phyloP scores from a whole-genome alignment of 2,329 filamentous ascomycete species.

The Penicillium italicum region DNA sequence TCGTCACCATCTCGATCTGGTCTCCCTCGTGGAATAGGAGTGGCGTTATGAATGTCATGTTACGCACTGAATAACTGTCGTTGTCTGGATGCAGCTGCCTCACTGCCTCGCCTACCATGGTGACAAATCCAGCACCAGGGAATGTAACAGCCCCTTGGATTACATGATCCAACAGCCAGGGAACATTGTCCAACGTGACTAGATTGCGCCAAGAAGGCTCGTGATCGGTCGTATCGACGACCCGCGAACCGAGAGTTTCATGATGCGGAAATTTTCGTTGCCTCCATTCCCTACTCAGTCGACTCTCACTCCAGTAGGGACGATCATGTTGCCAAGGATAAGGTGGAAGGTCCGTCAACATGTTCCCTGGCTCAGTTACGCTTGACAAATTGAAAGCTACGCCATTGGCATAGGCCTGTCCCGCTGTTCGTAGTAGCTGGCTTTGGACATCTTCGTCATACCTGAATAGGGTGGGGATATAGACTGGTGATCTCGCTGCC shows the following conservation, averaged over 20 bases:
- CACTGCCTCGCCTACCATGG: slow-evolving; percentile 25
- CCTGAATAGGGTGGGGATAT: slow-evolving; percentile 8
- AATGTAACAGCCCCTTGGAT: slow-evolving; percentile 22
- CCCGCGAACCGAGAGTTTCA: slow-evolving; percentile 28
- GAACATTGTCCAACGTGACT: slow-evolving; percentile 22
- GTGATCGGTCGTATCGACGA: slow-evolving; percentile 21
- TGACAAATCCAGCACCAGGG: slow-evolving; percentile 25
- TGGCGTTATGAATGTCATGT: slow-evolving; percentile 11
- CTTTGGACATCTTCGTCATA: slow-evolving; percentile 1
- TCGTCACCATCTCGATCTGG: not conserved
- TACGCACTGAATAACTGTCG: slow-evolving; percentile 11
- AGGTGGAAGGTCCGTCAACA: slow-evolving; percentile 20
- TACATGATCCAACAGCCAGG: slow-evolving; percentile 33
- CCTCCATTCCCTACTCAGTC: slow-evolving; percentile 16
- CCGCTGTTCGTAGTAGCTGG: not conserved
- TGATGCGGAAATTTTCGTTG: slow-evolving; percentile 25
- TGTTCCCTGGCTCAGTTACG: not conserved
- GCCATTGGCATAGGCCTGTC: not conserved
- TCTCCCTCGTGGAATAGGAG: slow-evolving; percentile 7
- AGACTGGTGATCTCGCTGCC: not conserved
- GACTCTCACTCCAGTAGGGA: slow-evolving; percentile 22
- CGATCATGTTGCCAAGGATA: slow-evolving; percentile 25
- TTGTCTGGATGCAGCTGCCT: slow-evolving; percentile 9
- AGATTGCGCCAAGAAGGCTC: slow-evolving; percentile 30
- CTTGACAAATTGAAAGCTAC: not conserved